Conservation (phyloP, 2,329 filamentous ascomycete species). For the Fusarium poae region DNA sequence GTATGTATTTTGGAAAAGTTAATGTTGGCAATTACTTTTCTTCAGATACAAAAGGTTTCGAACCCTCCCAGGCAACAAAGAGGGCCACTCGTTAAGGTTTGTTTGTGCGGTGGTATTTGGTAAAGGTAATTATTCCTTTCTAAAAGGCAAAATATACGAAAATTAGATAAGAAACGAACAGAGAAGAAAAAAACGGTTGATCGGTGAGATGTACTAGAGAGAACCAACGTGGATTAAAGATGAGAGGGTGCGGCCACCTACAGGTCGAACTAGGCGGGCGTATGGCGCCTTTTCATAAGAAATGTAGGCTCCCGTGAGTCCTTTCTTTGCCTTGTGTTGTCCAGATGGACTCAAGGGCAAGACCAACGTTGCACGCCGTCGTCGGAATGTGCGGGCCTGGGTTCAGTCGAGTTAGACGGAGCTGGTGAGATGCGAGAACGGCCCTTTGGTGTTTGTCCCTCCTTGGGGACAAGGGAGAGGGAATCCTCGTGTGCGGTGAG, state of each 20-base stretch:
- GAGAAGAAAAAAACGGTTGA: slow-evolving; percentile 22
- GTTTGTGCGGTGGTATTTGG: slow-evolving; percentile 17
- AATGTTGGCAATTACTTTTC: background rate
- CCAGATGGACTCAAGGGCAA: slow-evolving; percentile 45
- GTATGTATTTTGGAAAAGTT: slow-evolving; percentile 16
- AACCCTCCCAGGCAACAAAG: background rate
- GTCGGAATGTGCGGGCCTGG: slow-evolving; percentile 48
- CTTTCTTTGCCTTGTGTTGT: slow-evolving; percentile 4
- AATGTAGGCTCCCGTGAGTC: slow-evolving; percentile 44
- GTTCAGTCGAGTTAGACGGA: slow-evolving; percentile 18
- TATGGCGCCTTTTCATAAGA: slow-evolving; percentile 45
- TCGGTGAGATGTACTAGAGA: slow-evolving; percentile 9
- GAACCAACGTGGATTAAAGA: background rate
- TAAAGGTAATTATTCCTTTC: slow-evolving; percentile 3
- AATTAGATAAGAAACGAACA: background rate
- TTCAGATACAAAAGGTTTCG: background rate
- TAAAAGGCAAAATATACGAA: background rate
- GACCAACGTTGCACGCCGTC: slow-evolving; percentile 39
- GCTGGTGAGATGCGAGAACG: slow-evolving; percentile 7
- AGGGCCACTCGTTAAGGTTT: background rate
- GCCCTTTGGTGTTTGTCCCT: slow-evolving; percentile 36
- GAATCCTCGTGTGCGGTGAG: background rate
- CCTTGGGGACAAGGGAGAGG: slow-evolving; percentile 47
- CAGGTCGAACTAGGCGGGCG: slow-evolving; percentile 34
- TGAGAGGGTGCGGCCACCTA: slow-evolving; percentile 21